phyloP scores from a whole-genome alignment of 164 flowering plant species.

The Nelumbo lutea region DNA sequence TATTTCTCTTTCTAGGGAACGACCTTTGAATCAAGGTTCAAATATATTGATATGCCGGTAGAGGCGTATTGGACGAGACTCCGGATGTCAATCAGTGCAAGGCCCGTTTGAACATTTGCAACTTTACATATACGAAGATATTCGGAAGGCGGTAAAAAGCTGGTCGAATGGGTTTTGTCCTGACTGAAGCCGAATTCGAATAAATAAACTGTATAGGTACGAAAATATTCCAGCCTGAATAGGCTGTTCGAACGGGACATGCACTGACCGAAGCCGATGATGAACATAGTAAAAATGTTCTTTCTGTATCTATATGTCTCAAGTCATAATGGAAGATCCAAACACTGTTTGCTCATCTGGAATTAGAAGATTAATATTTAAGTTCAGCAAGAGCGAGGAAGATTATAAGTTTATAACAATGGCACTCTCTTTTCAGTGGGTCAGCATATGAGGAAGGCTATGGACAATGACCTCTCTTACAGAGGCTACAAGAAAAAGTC shows the following conservation, averaged over 20 bases:
- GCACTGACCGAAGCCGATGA: conserved; percentile 27
- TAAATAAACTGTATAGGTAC: too few relatives aligned
- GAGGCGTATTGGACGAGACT: conserved; percentile 8
- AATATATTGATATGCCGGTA: too few relatives aligned
- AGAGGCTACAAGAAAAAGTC: neutral
- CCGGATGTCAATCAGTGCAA: conserved; percentile 45
- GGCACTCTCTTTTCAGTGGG: conserved; percentile 4
- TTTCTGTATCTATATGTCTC: conserved; percentile 22
- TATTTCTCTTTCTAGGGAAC: too few relatives aligned
- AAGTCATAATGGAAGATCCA: conserved; percentile 50
- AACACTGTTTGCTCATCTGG: conserved; percentile 50
- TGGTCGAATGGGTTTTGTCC: too few relatives aligned
- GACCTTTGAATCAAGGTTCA: too few relatives aligned
- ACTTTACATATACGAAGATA: conserved; percentile 31
- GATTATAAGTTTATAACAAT: conserved; percentile 7
- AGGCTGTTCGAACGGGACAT: conserved; percentile 22
- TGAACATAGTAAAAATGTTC: conserved; percentile 19
- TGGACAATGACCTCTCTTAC: neutral
- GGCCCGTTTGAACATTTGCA: conserved; percentile 45
- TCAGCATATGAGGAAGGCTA: conserved; percentile 2
- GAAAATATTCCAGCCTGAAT: conserved; percentile 28
- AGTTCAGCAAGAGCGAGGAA: conserved; percentile 50
- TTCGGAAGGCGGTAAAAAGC: conserved; percentile 11
- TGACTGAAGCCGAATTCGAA: too few relatives aligned
- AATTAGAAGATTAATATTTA: conserved; percentile 59